A percentile compares a stretch with the other conserved stretches of the same genome.
These are phyloP conservation scores for Termitomyces sp. DNA, from an alignment of 768 basidiomycete genomes.

Conservation along the genomic window DNA sequence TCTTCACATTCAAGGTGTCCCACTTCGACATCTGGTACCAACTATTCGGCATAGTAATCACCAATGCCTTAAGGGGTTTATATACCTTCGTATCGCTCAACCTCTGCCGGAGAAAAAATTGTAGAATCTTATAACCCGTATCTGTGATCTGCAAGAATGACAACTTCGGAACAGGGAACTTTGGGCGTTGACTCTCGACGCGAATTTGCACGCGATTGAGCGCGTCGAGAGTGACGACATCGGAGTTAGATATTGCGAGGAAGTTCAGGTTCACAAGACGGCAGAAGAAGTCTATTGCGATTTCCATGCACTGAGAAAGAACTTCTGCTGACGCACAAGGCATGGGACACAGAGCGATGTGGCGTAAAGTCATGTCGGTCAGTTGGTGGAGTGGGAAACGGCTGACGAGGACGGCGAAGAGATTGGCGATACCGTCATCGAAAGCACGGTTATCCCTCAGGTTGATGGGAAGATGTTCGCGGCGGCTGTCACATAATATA, in stretches of 20 bases:
- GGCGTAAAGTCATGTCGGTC: neutral
- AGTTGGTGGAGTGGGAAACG: neutral
- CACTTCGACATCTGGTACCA: neutral
- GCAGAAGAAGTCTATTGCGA: conserved; percentile 4
- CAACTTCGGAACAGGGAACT: neutral
- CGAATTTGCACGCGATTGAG: neutral
- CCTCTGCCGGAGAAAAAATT: neutral
- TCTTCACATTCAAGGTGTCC: neutral
- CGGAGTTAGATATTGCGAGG: conserved; percentile 1
- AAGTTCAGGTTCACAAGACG: neutral
- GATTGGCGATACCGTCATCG: neutral
- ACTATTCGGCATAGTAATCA: neutral
- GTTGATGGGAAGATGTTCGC: neutral
- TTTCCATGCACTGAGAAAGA: neutral
- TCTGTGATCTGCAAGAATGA: neutral
- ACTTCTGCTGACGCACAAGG: neutral
- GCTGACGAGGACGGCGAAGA: neutral
- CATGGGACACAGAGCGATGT: neutral
- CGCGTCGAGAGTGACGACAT: conserved; percentile 2
- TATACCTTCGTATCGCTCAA: neutral
- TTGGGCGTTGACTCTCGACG: neutral
- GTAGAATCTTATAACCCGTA: neutral
- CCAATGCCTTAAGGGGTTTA: neutral
- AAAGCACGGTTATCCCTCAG: neutral
- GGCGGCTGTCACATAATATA: neutral